These are phyloP conservation scores for Penicillium nucicola DNA, from an alignment of 495 filamentous ascomycete species.

Conservation along the genomic window DNA sequence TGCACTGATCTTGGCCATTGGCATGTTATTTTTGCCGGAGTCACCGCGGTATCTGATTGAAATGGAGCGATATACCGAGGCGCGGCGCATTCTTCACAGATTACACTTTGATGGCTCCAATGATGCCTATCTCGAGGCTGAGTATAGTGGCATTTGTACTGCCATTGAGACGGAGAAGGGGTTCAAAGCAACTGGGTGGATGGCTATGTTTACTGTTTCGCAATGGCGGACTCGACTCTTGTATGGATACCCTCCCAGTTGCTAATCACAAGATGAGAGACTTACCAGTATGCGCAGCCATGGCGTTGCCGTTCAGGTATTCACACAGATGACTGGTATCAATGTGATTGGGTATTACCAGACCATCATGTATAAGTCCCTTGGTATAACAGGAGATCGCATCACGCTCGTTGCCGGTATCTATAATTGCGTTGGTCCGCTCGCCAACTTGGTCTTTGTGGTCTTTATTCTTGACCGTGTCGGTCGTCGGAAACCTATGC, in stretches of 20 bases:
- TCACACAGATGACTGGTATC: constrained; percentile 49
- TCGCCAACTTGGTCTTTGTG: constrained; percentile 48
- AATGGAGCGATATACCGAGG: constrained; percentile 42
- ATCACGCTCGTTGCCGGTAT: constrained; percentile 54
- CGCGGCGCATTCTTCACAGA: constrained; percentile 45
- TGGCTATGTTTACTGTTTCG: constrained; percentile 50
- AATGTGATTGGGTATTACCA: constrained; percentile 63
- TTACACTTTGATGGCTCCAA: constrained; percentile 49
- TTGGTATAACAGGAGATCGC: constrained; percentile 51
- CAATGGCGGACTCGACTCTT: constrained; percentile 48
- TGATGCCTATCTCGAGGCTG: constrained; percentile 45
- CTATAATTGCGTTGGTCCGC: constrained; percentile 58
- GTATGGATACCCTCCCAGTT: constrained; percentile 22
- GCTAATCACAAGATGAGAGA: not conserved
- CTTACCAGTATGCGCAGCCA: constrained; percentile 25
- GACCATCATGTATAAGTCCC: constrained; percentile 54
- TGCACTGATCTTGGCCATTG: constrained; percentile 39
- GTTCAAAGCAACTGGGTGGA: constrained; percentile 42
- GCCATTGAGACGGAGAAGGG: constrained; percentile 48
- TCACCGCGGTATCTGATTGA: constrained; percentile 55
- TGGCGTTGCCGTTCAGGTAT: constrained; percentile 32
- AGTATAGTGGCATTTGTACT: constrained; percentile 46
- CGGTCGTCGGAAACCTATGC: constrained; percentile 34
- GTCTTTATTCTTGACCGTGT: constrained; percentile 40
- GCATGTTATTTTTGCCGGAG: constrained; percentile 53